Percentiles rank a stretch among this genome's conserved stretches.
Conservation (phyloP, 495 filamentous ascomycete genomes). For the Hypoxylon trugodes region DNA sequence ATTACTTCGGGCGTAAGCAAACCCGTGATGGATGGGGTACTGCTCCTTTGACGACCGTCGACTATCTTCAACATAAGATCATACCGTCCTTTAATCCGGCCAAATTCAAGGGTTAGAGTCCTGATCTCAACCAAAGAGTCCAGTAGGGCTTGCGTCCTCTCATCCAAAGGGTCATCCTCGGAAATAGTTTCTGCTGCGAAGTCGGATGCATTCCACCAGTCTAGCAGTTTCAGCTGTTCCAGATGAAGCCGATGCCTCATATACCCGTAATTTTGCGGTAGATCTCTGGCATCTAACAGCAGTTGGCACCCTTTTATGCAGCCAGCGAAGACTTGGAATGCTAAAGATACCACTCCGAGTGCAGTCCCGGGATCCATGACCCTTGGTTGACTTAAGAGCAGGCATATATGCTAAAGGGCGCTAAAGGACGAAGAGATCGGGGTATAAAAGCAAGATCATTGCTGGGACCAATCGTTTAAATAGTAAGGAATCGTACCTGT, state of each 20-base stretch:
- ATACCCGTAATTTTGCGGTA: background rate
- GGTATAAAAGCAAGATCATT: no score
- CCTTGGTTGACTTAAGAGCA: no score
- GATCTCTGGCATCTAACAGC: background rate
- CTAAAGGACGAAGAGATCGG: no score
- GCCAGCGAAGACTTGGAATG: background rate
- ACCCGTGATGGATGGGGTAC: background rate
- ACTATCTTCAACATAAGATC: background rate
- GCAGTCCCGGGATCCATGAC: slow-evolving; percentile 2
- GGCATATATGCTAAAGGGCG: no score
- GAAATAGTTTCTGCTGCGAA: background rate
- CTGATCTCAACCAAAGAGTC: background rate
- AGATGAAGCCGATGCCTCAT: background rate
- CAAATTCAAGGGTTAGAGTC: background rate
- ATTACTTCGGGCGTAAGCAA: background rate
- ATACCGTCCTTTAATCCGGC: background rate
- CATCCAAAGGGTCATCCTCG: background rate
- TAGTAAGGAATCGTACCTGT: no score
- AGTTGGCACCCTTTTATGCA: background rate
- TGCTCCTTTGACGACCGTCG: background rate
- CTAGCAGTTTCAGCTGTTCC: background rate
- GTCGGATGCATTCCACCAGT: background rate
- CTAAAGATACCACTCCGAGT: background rate
- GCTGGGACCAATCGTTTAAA: no score
- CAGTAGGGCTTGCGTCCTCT: background rate